Evolutionary conservation across 495 filamentous ascomycete genomes (phyloP).

Genomic region (Penicillium coprophilum): DNA sequence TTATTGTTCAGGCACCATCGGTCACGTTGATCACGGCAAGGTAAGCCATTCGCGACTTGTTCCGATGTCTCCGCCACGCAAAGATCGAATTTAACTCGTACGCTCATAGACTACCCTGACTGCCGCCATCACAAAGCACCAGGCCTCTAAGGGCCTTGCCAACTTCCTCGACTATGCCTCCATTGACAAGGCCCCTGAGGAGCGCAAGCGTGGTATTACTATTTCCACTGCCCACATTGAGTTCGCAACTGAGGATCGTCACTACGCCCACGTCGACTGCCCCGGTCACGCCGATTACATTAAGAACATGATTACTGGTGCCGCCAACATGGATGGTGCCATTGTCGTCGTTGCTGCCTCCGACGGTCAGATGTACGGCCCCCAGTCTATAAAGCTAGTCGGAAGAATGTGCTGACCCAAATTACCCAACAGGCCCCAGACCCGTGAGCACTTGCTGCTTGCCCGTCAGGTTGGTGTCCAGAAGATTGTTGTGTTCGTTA

Average conservation of each 20-base stretch:
- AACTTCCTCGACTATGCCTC: slow-evolving; percentile 93
- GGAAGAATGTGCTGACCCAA: slow-evolving; percentile 24
- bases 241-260: slow-evolving; percentile 84
- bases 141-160: slow-evolving; percentile 89
- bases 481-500: slow-evolving; percentile 97
- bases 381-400: neutral
- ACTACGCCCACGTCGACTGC: slow-evolving; percentile 99
- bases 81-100: slow-evolving; percentile 25
- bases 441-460: slow-evolving; percentile 94
- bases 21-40: slow-evolving; percentile 99
- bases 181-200: slow-evolving; percentile 98
- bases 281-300: slow-evolving; percentile 99
- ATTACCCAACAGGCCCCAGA: slow-evolving; percentile 72
- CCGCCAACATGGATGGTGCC: slow-evolving; percentile 95
- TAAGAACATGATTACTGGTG: slow-evolving; percentile 99
- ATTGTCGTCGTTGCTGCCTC: slow-evolving; percentile 98
- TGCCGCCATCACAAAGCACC: slow-evolving; percentile 96
- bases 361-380: slow-evolving; percentile 87
- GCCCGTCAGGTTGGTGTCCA: slow-evolving; percentile 97
- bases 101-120: slow-evolving; percentile 85
- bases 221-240: slow-evolving; percentile 98
- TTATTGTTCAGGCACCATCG: slow-evolving; percentile 75
- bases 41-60: slow-evolving; percentile 44
- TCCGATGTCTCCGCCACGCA: neutral
- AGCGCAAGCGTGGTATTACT: slow-evolving; percentile 99